Evolutionary conservation across 768 basidiomycete species (phyloP), one percentile per base, ranked within the genome.

Genomic region (Tubosaeta sp.): DNA sequence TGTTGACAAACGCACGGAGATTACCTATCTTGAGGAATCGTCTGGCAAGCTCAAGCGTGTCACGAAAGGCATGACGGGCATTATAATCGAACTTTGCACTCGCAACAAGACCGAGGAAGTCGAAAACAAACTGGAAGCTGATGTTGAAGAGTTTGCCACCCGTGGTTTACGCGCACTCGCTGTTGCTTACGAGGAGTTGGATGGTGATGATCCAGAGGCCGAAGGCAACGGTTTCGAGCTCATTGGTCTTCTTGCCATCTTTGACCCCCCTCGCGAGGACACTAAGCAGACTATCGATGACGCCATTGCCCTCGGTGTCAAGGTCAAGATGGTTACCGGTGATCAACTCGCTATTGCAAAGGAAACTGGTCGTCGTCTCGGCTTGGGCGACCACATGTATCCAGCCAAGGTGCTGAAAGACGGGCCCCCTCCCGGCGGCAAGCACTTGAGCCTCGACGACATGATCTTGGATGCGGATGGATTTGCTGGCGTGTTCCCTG

Each of bases 321-420:
- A 86, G 69, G 94, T 98, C 70, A 98, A 98, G 87, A 98, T 98
- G 95, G 95, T 97, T 54, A 98, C 95, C n/a, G 95, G 95, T 78
- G 95, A 98, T 70, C 95, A 98, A 77, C 91, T 98, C 67, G 95
- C 95, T 58, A 98, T 98, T 61, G 95, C 95, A 32, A 98, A 98
- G 82, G 95, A 98, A 73, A 97, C 95, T 55, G 95, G 95, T 53
- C 90, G 95, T 70, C 90, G 95, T 76, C 90, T 98, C 44, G 94
- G 95, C 60, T 78, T 98, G 54, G 95, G 95, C 67, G 95, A 97
- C 72, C 94, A 97, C 79, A 98, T 98, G 95, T 97, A 96, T 78
- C 86, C 95, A 38, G 90, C 94, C 49, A 96, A 93, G 80, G 95
- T 97, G n/a, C 82, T 98, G 68, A 95, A 96, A 81, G 91, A 96